Percentiles rank a stretch among this genome's conserved stretches.
Conservation (phyloP, 2,329 filamentous ascomycete species). For the Hypoxylon sp. region DNA sequence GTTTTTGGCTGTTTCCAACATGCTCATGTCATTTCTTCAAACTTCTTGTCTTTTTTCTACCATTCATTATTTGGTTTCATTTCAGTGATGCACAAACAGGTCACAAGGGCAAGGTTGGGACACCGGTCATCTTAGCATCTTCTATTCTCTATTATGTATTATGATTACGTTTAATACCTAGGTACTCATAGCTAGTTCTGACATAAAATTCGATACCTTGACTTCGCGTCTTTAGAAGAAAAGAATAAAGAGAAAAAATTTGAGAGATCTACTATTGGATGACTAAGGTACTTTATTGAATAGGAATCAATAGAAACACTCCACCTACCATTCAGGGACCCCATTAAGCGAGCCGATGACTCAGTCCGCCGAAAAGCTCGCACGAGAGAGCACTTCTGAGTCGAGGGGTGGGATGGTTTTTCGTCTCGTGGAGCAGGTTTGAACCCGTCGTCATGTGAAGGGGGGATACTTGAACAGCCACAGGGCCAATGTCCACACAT, state of each 20-base stretch:
- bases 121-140: conserved; percentile 7
- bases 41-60: not conserved
- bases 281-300: conserved; percentile 19
- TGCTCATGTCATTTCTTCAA: conserved; percentile 9
- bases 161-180: conserved; percentile 11
- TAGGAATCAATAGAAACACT: not conserved
- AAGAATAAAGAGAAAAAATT: not conserved
- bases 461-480: conserved; percentile 5
- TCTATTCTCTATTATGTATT: conserved; percentile 4
- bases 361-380: not conserved
- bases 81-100: conserved; percentile 1
- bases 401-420: conserved; percentile 11
- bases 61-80: conserved; percentile 15
- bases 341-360: conserved; percentile 8
- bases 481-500: conserved; percentile 14
- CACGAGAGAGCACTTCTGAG: not conserved
- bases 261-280: conserved; percentile 3
- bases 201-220: conserved; percentile 27
- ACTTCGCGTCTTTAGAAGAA: conserved; percentile 10
- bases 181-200: conserved; percentile 3
- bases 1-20: not conserved
- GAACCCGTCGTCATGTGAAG: conserved; percentile 22
- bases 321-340: conserved; percentile 2
- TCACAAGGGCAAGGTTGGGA: not conserved
- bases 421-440: conserved; percentile 22